Evolutionary conservation across 306 rosid genomes (phyloP), one percentile per base, ranked within the genome.

Genomic region (Vigna unguiculata): DNA sequence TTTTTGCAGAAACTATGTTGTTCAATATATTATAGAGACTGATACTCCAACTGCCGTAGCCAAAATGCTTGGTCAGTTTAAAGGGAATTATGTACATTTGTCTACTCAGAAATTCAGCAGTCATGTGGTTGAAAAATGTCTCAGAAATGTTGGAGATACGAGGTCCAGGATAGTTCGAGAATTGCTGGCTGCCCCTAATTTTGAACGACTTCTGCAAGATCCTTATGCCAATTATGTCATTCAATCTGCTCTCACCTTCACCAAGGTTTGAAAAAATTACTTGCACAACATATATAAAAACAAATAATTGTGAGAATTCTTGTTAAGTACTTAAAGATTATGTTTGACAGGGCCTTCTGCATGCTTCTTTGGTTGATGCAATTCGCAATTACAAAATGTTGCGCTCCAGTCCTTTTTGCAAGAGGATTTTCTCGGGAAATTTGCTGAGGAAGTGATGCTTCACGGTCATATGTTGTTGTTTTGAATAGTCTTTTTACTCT

Each of bases 211-310:
- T 69, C 46, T 91, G 82, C 93, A 91, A 80, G 89, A 92, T 70
- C 95, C 93, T 5, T 92, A 19, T 81, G 96, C 89, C 10, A 92
- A 92, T 83, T 92, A 92, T 75, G 97, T 92, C 59, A 74, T 92
- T 84, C 87, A 81, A 75, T 75, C 84, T 60, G 95, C 93, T 83
- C 88, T 90, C 4, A 41, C 69, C 19, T 8, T 66, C 7, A 81
- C 97, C 46, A 88, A 90, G 93, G 97, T 90, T 19, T n/a, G 70
- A 9, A n/a, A 28, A 53, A 3, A 43, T 12, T 11, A 43, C 15
- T 43, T 12, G 3, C 14, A 41, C 1, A 41, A 3, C 5, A 11
- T 7, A 11, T 7, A 3, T 12, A 40, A 8, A 2, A 40, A 0
- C 1, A 41, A 2, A 2, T 41, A 0, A 43, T 43, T 10, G 12